Percentiles rank a stretch among this genome's conserved stretches.
phyloP scores from a whole-genome alignment of 805 yeast species.

The Metschnikowia gelsemii region DNA sequence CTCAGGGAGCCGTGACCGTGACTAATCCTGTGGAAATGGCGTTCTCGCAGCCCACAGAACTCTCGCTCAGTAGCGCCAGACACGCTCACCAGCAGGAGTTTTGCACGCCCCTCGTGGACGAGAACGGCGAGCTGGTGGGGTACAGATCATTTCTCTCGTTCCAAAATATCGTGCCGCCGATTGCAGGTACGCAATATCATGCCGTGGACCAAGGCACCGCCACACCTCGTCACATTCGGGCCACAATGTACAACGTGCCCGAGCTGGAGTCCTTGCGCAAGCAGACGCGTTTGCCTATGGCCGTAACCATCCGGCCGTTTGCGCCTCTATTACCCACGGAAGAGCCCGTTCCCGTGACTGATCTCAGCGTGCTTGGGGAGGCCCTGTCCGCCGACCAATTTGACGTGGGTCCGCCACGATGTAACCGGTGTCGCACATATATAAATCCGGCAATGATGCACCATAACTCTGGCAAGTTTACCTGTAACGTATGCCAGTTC shows the following conservation, averaged over 20 bases:
- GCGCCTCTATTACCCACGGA: conserved; percentile 54
- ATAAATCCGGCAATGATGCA: conserved; percentile 80
- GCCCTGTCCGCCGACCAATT: conserved; percentile 23
- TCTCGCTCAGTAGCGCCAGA: conserved; percentile 16
- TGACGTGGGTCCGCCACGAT: conserved; percentile 73
- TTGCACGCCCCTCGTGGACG: conserved; percentile 15
- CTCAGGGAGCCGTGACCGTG: conserved; percentile 8
- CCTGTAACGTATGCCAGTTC: conserved; percentile 86
- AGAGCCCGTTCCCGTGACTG: conserved; percentile 67
- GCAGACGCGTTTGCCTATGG: conserved; percentile 75
- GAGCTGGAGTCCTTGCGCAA: conserved; percentile 64
- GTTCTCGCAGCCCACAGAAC: conserved; percentile 10
- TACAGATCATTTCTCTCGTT: conserved; percentile 62
- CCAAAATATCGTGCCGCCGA: conserved; percentile 79
- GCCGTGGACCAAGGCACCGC: conserved; percentile 83
- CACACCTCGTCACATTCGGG: conserved; percentile 73
- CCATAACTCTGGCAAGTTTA: conserved; percentile 58
- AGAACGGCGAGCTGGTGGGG: conserved; percentile 7
- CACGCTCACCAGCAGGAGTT: conserved; percentile 16
- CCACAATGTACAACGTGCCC: conserved; percentile 83
- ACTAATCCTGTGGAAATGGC: conserved; percentile 14
- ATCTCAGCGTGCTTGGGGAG: conserved; percentile 46
- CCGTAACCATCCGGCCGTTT: conserved; percentile 80
- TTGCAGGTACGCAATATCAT: conserved; percentile 67
- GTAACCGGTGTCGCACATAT: conserved; percentile 89